Evolutionary conservation across 1,284 basidiomycete genomes (phyloP).

Genomic region (Papiliotrema flavescens): DNA sequence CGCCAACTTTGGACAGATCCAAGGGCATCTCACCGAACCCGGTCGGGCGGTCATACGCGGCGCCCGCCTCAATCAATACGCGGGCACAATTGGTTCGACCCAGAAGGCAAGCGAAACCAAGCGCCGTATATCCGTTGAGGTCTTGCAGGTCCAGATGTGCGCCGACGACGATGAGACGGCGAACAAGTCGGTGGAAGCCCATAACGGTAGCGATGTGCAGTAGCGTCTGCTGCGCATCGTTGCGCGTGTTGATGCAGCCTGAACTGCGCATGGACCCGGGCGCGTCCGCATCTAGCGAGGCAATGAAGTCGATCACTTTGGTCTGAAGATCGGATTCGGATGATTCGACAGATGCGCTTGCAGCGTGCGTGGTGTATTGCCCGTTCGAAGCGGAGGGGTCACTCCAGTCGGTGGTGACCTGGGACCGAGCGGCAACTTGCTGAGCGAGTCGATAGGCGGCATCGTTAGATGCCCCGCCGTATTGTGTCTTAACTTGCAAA

Average conservation of each 20-base stretch:
- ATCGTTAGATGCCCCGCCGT: slow-evolving; percentile 29
- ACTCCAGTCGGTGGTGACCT: slow-evolving; percentile 28
- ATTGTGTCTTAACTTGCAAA: slow-evolving; percentile 36
- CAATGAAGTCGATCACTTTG: slow-evolving; percentile 72
- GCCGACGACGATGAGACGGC: slow-evolving; percentile 67
- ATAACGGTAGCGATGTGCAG: slow-evolving; percentile 83
- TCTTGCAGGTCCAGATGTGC: slow-evolving; percentile 82
- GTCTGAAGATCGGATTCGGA: slow-evolving; percentile 52
- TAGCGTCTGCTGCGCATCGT: slow-evolving; percentile 66
- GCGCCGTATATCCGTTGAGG: slow-evolving; percentile 81
- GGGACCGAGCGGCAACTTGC: slow-evolving; percentile 13
- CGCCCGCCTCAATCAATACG: slow-evolving; percentile 71
- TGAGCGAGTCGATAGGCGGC: slow-evolving; percentile 39
- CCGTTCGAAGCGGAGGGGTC: too few relatives aligned
- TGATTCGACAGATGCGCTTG: too few relatives aligned
- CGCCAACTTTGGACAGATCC: slow-evolving; percentile 66
- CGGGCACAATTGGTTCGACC: slow-evolving; percentile 64
- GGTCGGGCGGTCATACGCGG: slow-evolving; percentile 71
- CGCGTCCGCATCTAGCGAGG: slow-evolving; percentile 30
- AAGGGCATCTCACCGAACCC: slow-evolving; percentile 71
- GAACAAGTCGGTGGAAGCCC: slow-evolving; percentile 68
- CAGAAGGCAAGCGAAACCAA: slow-evolving; percentile 78
- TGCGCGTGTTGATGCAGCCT: slow-evolving; percentile 63
- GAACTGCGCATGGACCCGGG: slow-evolving; percentile 49
- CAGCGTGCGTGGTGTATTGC: too few relatives aligned